Evolutionary conservation across 345 rosid species (phyloP), one percentile per base, ranked within the genome.

Genomic region (Rhodomyrtus tomentosa): DNA sequence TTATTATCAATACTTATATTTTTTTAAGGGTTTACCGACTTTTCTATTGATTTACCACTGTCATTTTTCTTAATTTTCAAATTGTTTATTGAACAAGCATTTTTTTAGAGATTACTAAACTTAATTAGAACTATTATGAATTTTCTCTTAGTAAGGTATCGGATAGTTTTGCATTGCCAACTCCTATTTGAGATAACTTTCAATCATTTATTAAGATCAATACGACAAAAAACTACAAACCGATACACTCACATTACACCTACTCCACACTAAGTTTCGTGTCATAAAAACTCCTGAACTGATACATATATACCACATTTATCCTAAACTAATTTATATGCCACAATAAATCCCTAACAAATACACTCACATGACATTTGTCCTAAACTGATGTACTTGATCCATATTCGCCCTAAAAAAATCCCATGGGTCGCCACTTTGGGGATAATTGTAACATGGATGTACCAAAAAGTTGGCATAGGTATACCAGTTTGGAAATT

Each of bases 291-390:
- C 21, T 59, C 15, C 1, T 29, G 2, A 59, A 7, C 20, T 1
- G 5, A 5, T 18, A 52, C 11, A 0, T 22, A 7, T 3, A 29
- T 59, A 16, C 1, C 40, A 29, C 18, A 59, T 59, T 59, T 59
- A 18, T 40, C 10, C 73, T 21, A 58, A 13, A 27, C 2, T 27
- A 58, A 58, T 0, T 58, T 58, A 36, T 58, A 58, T 13, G 5
- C 15, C 20, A 3, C 15, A 11, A 50, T 2, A 27, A 49, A 9
- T 10, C 13, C 50, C 50, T 9, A 49, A 27, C 4, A 0, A 0
- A 5, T 58, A 27, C 2, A 58, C 36, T 6, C 4, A 0, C 27
- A 0, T 2, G 13, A 27, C 1, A 58, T 14, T 27, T 6, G 27
- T 16, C 0, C 5, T 0, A 15, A 59, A 29, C 6, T 6, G 22